Conservation (phyloP, 495 filamentous ascomycete species). For the Penicillium daleae region DNA sequence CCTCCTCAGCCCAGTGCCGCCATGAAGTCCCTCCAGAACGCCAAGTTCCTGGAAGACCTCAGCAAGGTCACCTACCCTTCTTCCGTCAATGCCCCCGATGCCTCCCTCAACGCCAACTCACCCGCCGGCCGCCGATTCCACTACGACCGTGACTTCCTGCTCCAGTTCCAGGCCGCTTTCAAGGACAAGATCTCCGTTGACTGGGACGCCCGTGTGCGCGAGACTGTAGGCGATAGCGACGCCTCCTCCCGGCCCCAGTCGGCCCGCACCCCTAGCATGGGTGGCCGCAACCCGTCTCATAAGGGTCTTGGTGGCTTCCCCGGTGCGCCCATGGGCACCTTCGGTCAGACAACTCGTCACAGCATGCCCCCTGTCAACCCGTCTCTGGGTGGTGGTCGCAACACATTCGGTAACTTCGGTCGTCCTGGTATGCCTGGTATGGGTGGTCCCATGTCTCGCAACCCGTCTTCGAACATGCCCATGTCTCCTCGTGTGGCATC, state of each 20-base stretch:
- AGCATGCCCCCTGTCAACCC: slow-evolving; percentile 71
- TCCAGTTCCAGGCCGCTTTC: slow-evolving; percentile 96
- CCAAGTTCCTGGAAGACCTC: slow-evolving; percentile 78
- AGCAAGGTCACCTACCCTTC: slow-evolving; percentile 73
- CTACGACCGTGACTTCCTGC: slow-evolving; percentile 92
- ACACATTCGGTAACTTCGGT: slow-evolving; percentile 56
- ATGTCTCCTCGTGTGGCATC: slow-evolving; percentile 56
- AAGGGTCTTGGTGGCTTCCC: slow-evolving; percentile 37
- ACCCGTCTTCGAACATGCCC: slow-evolving; percentile 58
- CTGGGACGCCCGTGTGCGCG: slow-evolving; percentile 82
- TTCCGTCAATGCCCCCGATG: slow-evolving; percentile 83
- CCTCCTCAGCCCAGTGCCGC: slow-evolving; percentile 88
- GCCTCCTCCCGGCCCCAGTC: slow-evolving; percentile 68
- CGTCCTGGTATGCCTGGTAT: slow-evolving; percentile 56
- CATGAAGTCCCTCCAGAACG: slow-evolving; percentile 86
- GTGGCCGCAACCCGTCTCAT: slow-evolving; percentile 52
- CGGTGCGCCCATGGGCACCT: slow-evolving; percentile 66
- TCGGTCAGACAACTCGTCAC: slow-evolving; percentile 52
- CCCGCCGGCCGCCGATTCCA: slow-evolving; percentile 82
- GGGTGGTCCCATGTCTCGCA: slow-evolving; percentile 56
- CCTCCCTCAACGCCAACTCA: slow-evolving; percentile 77
- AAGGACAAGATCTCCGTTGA: slow-evolving; percentile 92
- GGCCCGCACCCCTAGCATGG: slow-evolving; percentile 61
- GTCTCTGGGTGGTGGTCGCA: slow-evolving; percentile 55
- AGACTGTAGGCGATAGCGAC: slow-evolving; percentile 83